Base-by-base conservation (phyloP, 23 red algal genomes). In the Cyanidium caldarium region DNA sequence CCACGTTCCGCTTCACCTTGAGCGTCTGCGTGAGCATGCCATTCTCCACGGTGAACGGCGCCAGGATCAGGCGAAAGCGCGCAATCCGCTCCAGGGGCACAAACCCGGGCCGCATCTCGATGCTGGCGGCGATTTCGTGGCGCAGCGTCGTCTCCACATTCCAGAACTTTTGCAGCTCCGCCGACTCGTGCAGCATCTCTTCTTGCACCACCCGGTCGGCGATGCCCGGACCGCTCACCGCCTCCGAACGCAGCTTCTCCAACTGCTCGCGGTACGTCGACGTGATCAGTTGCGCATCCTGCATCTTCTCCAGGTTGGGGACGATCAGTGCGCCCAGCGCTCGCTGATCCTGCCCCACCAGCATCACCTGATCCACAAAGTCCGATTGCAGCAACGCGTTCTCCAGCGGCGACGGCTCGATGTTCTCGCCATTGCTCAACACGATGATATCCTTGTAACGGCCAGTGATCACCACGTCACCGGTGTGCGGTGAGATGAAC, bases 1-100 rank as follows among this genome's bases (percentile, higher is more conserved):
- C 81, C 46, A 85, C 71, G 19, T 73, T 68, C 57, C 82, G 81
- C 69, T 88, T 87, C 0, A 98, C 67, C 72, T 98, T 98, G 37
- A 98, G 79, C 14, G 92, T 98, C 72, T 98, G 92, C 33, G 92
- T 98, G 72, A 88, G 56, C 73, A 88, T 85, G 17, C 85, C 85
- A 76, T 98, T 88, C 43, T 98, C 92, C 15, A 98, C 84, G 0
- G 92, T 75, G 51, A 98, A 89, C 0, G 92, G 92, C 7, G 45
- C 34, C 38, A 98, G 65, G 40, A 98, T 12, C 33, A 98, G 31
- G 16, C 42, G 71, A 37, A 88, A 51, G 30, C 72, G 72, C 33
- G 41, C n/a, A 33, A 98, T 37, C 15, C 81, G 66, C 41, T 89
- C 84, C 33, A 67, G 74, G 25, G 84, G 5, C 1, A 38, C 37